Base-by-base conservation (phyloP, 345 rosid species). In the Combretum micranthum region DNA sequence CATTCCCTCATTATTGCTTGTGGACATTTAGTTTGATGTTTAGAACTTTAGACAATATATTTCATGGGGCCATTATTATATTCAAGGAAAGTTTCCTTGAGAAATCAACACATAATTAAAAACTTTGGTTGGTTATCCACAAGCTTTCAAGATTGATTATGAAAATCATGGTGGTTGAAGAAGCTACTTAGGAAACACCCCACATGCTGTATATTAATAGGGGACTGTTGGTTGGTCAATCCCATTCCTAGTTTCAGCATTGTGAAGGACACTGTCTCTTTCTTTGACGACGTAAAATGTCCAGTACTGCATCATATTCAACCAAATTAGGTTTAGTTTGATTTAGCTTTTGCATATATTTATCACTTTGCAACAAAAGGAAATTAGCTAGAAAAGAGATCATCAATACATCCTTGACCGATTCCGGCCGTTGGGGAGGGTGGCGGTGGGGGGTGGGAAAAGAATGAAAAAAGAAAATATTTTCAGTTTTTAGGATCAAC, bases 131-230 rank as follows among this genome's bases (percentile, higher is more conserved):
- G 57, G 45, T 32, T 42, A 54, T 37, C 57, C 2, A 0, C 15
- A 54, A 37, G 57, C 45, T 54, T 54, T 54, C 45, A 2, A 54
- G 16, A 11, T 37, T 37, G 57, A 39, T 54, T 21, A 54, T n/a
- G 57, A 18, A 54, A 54, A 54, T 37, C 45, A 37, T 37, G 57
- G 57, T 54, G 57, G 57, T 54, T 54, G 45, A 18, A 42, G 23
- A 44, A 32, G 12, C 20, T 39, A 37, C 13, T 17, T 17, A 6
- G 12, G 12, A 13, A 37, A 54, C 42, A 20, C 17, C 57, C 57
- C n/a, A 39, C 45, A 5, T 7, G 17, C 32, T 54, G 44, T 54
- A 42, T 14, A 37, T 14, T 15, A 32, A 44, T 20, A 12, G 20
- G 44, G 57, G 57, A 54, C 44, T 54, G 45, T 13, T 22, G 44